phyloP scores from a whole-genome alignment of 2,329 filamentous ascomycete genomes.

The Claviceps humidiphila region DNA sequence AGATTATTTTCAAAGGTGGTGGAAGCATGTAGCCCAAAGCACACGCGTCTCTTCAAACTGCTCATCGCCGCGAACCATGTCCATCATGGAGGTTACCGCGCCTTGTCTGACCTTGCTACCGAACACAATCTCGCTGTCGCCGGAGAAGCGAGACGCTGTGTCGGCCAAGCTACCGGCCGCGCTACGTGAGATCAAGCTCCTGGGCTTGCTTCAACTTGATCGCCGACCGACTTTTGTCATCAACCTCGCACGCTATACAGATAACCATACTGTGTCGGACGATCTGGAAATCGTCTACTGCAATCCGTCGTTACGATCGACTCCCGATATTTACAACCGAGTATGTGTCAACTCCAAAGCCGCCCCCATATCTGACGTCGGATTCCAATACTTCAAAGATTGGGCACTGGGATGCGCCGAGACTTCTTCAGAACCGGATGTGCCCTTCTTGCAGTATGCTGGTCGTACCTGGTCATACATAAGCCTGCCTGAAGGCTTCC shows the following conservation, averaged over 20 bases:
- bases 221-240: slow-evolving; percentile 29
- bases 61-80: neutral
- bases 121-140: neutral
- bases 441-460: slow-evolving; percentile 5
- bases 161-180: slow-evolving; percentile 4
- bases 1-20: neutral
- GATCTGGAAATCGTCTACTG: slow-evolving; percentile 19
- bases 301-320: slow-evolving; percentile 16
- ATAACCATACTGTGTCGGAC: slow-evolving; percentile 2
- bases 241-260: slow-evolving; percentile 7
- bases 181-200: slow-evolving; percentile 19
- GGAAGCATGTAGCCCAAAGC: neutral
- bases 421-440: neutral
- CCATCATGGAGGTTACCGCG: neutral
- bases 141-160: neutral
- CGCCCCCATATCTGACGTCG: neutral
- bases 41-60: neutral
- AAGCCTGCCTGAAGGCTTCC: slow-evolving; percentile 1
- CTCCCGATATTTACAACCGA: slow-evolving; percentile 1
- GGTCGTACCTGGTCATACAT: slow-evolving; percentile 5
- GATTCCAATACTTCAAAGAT: slow-evolving; percentile 3
- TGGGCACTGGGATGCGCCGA: slow-evolving; percentile 1
- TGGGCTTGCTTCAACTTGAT: slow-evolving; percentile 28
- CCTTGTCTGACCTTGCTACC: neutral
- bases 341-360: neutral